These are phyloP conservation scores for Xylaria scruposa DNA, from an alignment of 495 filamentous ascomycete genomes.

Conservation along the genomic window DNA sequence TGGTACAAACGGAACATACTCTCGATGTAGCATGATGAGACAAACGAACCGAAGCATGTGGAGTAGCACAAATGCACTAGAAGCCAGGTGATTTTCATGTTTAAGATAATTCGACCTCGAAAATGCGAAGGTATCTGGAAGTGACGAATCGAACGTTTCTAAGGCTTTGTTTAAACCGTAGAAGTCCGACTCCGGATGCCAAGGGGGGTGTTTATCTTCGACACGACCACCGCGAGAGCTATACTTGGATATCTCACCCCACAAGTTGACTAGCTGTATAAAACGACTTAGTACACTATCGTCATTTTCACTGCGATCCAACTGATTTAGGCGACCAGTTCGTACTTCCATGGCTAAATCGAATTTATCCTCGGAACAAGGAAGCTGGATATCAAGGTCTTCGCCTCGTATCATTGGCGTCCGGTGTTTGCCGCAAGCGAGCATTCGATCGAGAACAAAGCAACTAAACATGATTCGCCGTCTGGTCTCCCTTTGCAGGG, in stretches of 20 bases:
- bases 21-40: constrained; percentile 78
- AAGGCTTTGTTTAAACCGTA: constrained; percentile 64
- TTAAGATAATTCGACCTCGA: constrained; percentile 78
- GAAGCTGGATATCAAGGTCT: constrained; percentile 72
- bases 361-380: constrained; percentile 71
- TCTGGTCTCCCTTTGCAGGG: constrained; percentile 76
- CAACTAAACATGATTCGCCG: constrained; percentile 88
- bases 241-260: constrained; percentile 79
- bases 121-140: constrained; percentile 75
- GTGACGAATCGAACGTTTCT: constrained; percentile 67
- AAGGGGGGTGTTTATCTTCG: constrained; percentile 64
- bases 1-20: constrained; percentile 84
- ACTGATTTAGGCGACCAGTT: constrained; percentile 55
- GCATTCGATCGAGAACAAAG: constrained; percentile 80
- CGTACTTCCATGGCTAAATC: constrained; percentile 71
- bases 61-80: constrained; percentile 76
- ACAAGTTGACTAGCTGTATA: constrained; percentile 78
- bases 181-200: constrained; percentile 69
- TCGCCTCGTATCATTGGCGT: constrained; percentile 71
- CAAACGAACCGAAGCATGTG: constrained; percentile 81
- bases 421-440: constrained; percentile 77
- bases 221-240: constrained; percentile 75
- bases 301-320: constrained; percentile 62
- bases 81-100: constrained; percentile 76
- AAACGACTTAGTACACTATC: constrained; percentile 78